These are phyloP conservation scores for Acer yangbiense DNA, from an alignment of 345 rosid genomes.

Conservation along the genomic window DNA sequence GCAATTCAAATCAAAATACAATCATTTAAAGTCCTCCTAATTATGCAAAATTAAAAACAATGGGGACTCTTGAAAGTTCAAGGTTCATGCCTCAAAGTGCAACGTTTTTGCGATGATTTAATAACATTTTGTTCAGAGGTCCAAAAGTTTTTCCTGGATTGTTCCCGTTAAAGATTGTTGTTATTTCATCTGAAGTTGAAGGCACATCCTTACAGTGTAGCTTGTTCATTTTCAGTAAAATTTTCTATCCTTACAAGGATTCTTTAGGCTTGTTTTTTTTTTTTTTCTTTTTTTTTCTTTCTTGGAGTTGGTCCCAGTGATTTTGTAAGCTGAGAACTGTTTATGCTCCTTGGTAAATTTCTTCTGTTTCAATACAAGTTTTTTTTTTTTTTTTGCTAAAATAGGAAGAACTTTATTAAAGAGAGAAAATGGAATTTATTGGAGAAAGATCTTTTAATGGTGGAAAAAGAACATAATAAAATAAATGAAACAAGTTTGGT, in stretches of 20 bases:
- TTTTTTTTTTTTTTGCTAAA: not conserved
- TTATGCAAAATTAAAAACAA: not conserved
- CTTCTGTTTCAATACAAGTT: not conserved
- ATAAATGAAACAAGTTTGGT: not conserved
- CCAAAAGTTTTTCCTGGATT: not conserved
- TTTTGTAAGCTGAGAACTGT: not conserved
- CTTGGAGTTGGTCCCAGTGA: not conserved
- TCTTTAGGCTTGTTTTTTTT: no score
- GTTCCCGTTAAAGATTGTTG: not conserved
- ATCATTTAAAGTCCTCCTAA: not conserved
- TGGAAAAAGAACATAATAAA: not conserved
- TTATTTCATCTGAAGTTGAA: not conserved
- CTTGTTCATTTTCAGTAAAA: not conserved
- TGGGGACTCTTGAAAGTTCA: not conserved
- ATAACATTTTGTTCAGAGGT: not conserved
- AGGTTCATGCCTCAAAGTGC: not conserved
- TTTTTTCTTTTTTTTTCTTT: no score
- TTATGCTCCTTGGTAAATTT: not conserved
- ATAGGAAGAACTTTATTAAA: not conserved
- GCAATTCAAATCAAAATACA: not conserved
- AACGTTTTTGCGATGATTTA: not conserved
- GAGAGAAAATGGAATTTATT: not conserved
- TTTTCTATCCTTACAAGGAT: not conserved
- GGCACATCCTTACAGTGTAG: not conserved
- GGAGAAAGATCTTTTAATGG: not conserved